Percentiles rank a stretch among this genome's conserved stretches.
phyloP scores from a whole-genome alignment of 495 filamentous ascomycete species.

The Schizothecium vesticola region DNA sequence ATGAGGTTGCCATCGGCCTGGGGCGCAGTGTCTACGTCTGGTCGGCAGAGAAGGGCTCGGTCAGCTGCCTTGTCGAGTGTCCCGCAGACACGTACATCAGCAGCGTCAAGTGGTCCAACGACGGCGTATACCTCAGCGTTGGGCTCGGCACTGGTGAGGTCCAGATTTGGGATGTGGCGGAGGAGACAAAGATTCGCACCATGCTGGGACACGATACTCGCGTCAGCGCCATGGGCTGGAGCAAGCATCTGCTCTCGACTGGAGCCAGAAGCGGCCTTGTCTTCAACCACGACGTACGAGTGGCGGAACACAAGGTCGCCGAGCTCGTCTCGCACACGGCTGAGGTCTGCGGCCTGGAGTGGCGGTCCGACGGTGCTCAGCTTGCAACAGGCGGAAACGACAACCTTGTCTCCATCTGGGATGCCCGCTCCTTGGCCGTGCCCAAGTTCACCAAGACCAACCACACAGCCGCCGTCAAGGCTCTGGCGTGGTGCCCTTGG shows the following conservation, averaged over 20 bases:
- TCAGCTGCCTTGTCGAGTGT: slow-evolving; percentile 80
- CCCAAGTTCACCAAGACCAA: slow-evolving; percentile 99
- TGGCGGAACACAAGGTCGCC: slow-evolving; percentile 95
- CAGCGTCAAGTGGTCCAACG: slow-evolving; percentile 97
- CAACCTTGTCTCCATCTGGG: slow-evolving; percentile 98
- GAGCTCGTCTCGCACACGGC: slow-evolving; percentile 95
- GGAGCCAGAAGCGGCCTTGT: slow-evolving; percentile 92
- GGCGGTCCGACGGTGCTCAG: slow-evolving; percentile 92
- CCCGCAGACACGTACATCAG: slow-evolving; percentile 89
- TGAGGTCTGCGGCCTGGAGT: slow-evolving; percentile 96
- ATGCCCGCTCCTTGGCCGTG: slow-evolving; percentile 82
- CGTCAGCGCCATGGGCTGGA: slow-evolving; percentile 97
- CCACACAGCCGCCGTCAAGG: slow-evolving; percentile 97
- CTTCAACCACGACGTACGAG: slow-evolving; percentile 97
- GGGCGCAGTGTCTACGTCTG: slow-evolving; percentile 97
- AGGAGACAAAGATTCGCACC: slow-evolving; percentile 88
- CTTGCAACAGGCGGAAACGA: slow-evolving; percentile 97
- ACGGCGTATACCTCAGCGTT: slow-evolving; percentile 93
- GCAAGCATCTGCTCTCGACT: slow-evolving; percentile 92
- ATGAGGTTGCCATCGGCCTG: slow-evolving; percentile 96
- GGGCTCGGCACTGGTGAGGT: slow-evolving; percentile 93
- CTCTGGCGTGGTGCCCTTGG: slow-evolving; percentile 98
- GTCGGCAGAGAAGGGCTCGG: slow-evolving; percentile 92
- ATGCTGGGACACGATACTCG: slow-evolving; percentile 97
- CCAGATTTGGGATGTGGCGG: slow-evolving; percentile 98